These are phyloP conservation scores for Daldinia decipiens DNA, from an alignment of 495 filamentous ascomycete species.

Conservation along the genomic window DNA sequence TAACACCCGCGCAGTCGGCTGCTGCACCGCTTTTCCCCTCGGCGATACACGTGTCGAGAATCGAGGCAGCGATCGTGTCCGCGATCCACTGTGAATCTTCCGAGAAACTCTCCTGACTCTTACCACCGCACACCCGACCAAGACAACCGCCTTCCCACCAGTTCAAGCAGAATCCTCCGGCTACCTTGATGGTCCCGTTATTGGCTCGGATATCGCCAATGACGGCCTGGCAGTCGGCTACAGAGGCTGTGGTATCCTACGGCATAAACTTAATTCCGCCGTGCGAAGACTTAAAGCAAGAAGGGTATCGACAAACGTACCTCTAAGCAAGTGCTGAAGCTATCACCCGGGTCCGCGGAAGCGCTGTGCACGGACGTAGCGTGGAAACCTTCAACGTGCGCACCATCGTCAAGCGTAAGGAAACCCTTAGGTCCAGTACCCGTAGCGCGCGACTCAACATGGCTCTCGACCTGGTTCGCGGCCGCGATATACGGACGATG, in stretches of 20 bases:
- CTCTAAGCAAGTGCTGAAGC: not conserved
- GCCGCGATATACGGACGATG: constrained; percentile 7
- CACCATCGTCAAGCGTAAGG: constrained; percentile 4
- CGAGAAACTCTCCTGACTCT: constrained; percentile 5
- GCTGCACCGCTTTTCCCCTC: constrained; percentile 8
- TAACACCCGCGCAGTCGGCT: constrained; percentile 9
- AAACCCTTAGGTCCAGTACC: constrained; percentile 17
- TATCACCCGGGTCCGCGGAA: not conserved
- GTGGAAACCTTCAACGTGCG: not conserved
- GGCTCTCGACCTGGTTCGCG: not conserved
- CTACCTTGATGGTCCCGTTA: not conserved
- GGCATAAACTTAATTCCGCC: not conserved
- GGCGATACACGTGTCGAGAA: constrained; percentile 12
- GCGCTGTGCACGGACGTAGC: not conserved
- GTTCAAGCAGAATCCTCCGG: constrained; percentile 17
- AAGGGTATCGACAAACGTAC: not conserved
- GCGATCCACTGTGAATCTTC: constrained; percentile 6
- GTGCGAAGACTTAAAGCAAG: not conserved
- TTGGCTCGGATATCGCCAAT: constrained; percentile 14
- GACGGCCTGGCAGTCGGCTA: not conserved
- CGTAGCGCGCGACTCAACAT: constrained; percentile 1
- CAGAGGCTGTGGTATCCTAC: not conserved
- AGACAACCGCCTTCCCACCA: constrained; percentile 23
- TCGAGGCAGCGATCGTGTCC: constrained; percentile 10
- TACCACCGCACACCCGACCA: constrained; percentile 16